Percentiles rank a stretch among this genome's conserved stretches.
These are phyloP conservation scores for Podosphaera xanthii DNA, from an alignment of 2,329 filamentous ascomycete species.

Conservation along the genomic window DNA sequence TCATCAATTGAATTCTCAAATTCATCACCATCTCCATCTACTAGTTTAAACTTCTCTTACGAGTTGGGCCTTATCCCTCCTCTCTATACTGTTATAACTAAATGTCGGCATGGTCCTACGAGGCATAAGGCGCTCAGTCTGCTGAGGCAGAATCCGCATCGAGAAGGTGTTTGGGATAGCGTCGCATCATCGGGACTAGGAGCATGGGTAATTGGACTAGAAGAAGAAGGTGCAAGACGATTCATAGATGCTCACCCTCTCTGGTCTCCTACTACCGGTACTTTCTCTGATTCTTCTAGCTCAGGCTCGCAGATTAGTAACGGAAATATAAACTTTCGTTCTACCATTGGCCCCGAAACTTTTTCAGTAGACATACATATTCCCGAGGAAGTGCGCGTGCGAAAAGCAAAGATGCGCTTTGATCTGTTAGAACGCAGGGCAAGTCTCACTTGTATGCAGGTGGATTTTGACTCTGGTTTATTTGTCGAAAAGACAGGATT, in stretches of 20 bases:
- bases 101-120: conserved; percentile 31
- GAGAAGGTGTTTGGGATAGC: conserved; percentile 43
- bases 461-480: conserved; percentile 4
- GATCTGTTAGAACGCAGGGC: conserved; percentile 6
- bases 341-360: not conserved
- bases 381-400: conserved; percentile 7
- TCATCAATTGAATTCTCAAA: not conserved
- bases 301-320: not conserved
- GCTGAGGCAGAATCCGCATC: conserved; percentile 31
- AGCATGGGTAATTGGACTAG: conserved; percentile 7
- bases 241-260: not conserved
- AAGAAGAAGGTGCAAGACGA: conserved; percentile 6
- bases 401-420: conserved; percentile 7
- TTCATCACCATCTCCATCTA: not conserved
- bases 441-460: conserved; percentile 5
- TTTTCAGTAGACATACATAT: not conserved
- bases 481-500: conserved; percentile 1
- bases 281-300: too few species aligned
- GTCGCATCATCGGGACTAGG: conserved; percentile 5
- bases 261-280: too few species aligned
- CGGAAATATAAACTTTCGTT: not conserved
- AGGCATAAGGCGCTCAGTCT: conserved; percentile 38
- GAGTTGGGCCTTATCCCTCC: conserved; percentile 39
- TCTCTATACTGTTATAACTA: conserved; percentile 39
- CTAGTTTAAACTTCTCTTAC: conserved; percentile 26